These are phyloP conservation scores for Xylariomycetidae sp. DNA, from an alignment of 2,329 filamentous ascomycete genomes.

Conservation along the genomic window DNA sequence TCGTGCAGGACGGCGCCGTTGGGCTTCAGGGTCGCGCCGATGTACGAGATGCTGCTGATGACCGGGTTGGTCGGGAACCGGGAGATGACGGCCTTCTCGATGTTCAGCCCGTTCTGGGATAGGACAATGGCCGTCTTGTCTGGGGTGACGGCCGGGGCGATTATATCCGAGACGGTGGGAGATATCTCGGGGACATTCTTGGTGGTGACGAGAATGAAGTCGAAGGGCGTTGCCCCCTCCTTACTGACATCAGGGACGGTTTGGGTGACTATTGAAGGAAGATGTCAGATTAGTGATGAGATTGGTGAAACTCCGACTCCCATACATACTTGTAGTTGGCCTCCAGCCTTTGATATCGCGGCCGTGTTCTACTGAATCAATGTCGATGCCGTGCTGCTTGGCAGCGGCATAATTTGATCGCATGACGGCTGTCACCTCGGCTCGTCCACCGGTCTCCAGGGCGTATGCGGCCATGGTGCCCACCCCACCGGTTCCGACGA, in stretches of 20 bases:
- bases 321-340: slow-evolving; percentile 35
- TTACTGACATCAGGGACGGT: slow-evolving; percentile 39
- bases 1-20: slow-evolving; percentile 48
- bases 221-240: slow-evolving; percentile 32
- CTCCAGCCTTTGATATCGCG: slow-evolving; percentile 39
- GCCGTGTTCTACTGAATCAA: slow-evolving; percentile 53
- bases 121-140: slow-evolving; percentile 50
- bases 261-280: slow-evolving; percentile 40
- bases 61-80: slow-evolving; percentile 48
- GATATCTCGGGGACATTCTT: slow-evolving; percentile 54
- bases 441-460: slow-evolving; percentile 44
- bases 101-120: slow-evolving; percentile 61
- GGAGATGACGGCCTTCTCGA: slow-evolving; percentile 48
- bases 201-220: slow-evolving; percentile 53
- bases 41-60: slow-evolving; percentile 49
- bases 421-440: slow-evolving; percentile 49
- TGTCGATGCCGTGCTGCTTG: slow-evolving; percentile 43
- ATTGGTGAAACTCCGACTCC: neutral
- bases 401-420: slow-evolving; percentile 52
- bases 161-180: slow-evolving; percentile 43
- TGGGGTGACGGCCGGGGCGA: slow-evolving; percentile 46
- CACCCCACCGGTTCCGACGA: slow-evolving; percentile 52
- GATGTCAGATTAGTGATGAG: slow-evolving; percentile 1
- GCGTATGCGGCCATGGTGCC: slow-evolving; percentile 53
- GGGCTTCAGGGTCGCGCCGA: slow-evolving; percentile 43